phyloP scores from a whole-genome alignment of 2,329 filamentous ascomycete species.

The Claviceps paspali region DNA sequence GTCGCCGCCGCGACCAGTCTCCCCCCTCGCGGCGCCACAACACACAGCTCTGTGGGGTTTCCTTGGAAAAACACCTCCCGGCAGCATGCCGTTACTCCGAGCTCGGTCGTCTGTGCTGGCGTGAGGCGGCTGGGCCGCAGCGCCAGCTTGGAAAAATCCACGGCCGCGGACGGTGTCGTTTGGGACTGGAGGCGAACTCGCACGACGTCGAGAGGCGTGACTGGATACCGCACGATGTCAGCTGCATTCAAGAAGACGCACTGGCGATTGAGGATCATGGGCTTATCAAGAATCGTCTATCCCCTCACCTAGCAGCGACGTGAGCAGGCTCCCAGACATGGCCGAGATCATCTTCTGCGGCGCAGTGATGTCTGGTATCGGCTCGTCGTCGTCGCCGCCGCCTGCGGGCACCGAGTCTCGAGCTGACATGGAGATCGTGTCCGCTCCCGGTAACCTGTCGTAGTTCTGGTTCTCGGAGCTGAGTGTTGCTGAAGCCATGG shows the following conservation, averaged over 20 bases:
- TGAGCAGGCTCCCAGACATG: slow-evolving; percentile 77
- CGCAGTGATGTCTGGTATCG: slow-evolving; percentile 55
- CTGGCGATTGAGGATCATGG: too few relatives aligned
- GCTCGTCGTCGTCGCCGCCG: slow-evolving; percentile 13
- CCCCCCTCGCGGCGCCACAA: slow-evolving; percentile 48
- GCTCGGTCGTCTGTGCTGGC: slow-evolving; percentile 58
- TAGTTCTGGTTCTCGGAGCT: slow-evolving; percentile 12
- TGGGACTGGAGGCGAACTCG: slow-evolving; percentile 90
- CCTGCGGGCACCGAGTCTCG: slow-evolving; percentile 8
- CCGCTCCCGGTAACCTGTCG: slow-evolving; percentile 13
- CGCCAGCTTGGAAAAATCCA: slow-evolving; percentile 40
- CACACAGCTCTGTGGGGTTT: slow-evolving; percentile 66
- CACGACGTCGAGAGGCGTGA: slow-evolving; percentile 92
- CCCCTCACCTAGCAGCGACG: slow-evolving; percentile 79
- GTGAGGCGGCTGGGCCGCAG: slow-evolving; percentile 43
- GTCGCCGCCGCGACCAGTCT: slow-evolving; percentile 24
- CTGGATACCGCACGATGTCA: slow-evolving; percentile 26
- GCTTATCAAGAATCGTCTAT: too few relatives aligned
- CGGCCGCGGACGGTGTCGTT: slow-evolving; percentile 30
- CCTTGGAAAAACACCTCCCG: slow-evolving; percentile 95
- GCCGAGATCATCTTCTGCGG: slow-evolving; percentile 91
- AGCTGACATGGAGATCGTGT: slow-evolving; percentile 16
- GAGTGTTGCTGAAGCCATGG: slow-evolving; percentile 5
- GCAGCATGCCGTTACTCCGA: slow-evolving; percentile 89
- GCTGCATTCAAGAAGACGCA: too few relatives aligned